Evolutionary conservation across 371 early-diverging fungal genomes (phyloP).

Genomic region (Mucor indicus): DNA sequence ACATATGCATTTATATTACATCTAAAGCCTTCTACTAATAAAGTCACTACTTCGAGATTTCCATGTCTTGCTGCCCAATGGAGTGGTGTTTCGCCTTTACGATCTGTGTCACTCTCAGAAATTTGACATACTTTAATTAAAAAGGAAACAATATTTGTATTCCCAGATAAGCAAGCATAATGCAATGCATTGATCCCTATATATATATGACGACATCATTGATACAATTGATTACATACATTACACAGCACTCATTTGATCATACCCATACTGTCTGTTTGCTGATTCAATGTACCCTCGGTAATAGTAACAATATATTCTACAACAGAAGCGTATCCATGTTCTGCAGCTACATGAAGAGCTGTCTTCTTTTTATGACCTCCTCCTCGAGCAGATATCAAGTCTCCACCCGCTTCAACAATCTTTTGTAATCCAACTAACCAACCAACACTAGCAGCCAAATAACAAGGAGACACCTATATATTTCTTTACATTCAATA

Average conservation of each 20-base stretch:
- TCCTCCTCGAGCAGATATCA: slow-evolving; percentile 37
- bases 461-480: slow-evolving; percentile 42
- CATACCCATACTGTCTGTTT: slow-evolving; percentile 35
- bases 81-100: slow-evolving; percentile 29
- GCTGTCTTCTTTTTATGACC: slow-evolving; percentile 38
- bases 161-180: slow-evolving; percentile 41
- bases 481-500: not conserved
- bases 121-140: slow-evolving; percentile 26
- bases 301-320: slow-evolving; percentile 39
- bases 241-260: not conserved
- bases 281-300: slow-evolving; percentile 33
- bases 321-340: slow-evolving; percentile 34
- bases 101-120: slow-evolving; percentile 21
- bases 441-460: slow-evolving; percentile 46
- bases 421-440: slow-evolving; percentile 34
- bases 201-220: no score
- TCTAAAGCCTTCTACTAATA: slow-evolving; percentile 32
- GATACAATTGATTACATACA: no score
- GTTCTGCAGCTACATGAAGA: slow-evolving; percentile 40
- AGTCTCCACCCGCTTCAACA: slow-evolving; percentile 39
- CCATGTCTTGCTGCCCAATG: slow-evolving; percentile 42
- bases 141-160: slow-evolving; percentile 33
- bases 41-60: slow-evolving; percentile 27
- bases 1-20: slow-evolving; percentile 35
- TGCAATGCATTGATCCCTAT: slow-evolving; percentile 42